Evolutionary conservation across 441 rosid genomes (phyloP), one percentile per base, ranked within the genome.

Genomic region (Gossypium davidsonii): DNA sequence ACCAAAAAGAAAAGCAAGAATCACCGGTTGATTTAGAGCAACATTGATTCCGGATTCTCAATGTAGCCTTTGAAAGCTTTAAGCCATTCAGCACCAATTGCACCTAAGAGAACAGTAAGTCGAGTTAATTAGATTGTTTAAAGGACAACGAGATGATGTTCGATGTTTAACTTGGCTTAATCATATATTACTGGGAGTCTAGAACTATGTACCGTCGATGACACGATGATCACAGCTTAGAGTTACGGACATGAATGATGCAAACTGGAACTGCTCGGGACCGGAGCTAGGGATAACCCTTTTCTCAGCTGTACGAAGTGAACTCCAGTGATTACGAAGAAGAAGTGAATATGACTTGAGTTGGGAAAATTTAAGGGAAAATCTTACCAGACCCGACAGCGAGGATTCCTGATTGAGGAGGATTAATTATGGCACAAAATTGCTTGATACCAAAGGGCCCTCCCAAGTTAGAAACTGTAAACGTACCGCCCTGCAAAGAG

Each of bases 221-320:
- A 92, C 98, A 59, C 97, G 98, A 76, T 95, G 99, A 81, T 91
- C 98, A 56, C 96, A 92, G 79, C 96, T 94, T 68, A 92, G 86
- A 6, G 99, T 91, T 73, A 88, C 91, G 1, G 96, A 78, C 95
- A 95, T 85, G 79, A 82, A 88, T 20, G 98, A 91, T 72, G 99
- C 90, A 17, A 89, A 81, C 60, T 87, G 80, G 84, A 76, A 92
- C 15, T 91, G 86, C 28, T 85, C 93, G 0, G 90, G 81, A 64
- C 84, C 89, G 3, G 69, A 84, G 79, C 94, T 88, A n/a, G 95
- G 90, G 21, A 91, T 81, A 64, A 95, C 92, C 81, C 93, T 89
- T 82, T 85, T 95, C 82, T 87, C 99, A 71, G 99, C 98, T 95
- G 90, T 69, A 67, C 78, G 79, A 61, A 67, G 62, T 64, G 12